These are phyloP conservation scores for Nitzschia putrida DNA, from an alignment of 108 stramenopile species.

Conservation along the genomic window DNA sequence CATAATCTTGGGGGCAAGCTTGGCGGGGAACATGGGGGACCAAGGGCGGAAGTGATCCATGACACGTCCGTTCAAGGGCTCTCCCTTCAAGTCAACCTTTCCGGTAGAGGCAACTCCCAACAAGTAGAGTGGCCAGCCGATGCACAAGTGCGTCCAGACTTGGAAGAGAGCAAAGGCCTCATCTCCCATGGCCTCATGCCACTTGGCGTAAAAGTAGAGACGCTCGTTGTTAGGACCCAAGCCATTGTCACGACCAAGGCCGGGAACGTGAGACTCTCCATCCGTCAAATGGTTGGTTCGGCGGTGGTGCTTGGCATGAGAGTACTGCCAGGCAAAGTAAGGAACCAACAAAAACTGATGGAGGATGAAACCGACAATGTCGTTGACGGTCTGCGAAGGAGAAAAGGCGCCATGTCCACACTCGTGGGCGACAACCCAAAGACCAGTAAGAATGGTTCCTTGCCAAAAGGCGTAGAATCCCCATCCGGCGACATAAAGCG, in stretches of 20 bases:
- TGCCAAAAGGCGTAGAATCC: constrained; percentile 93
- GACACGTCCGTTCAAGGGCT: constrained; percentile 63
- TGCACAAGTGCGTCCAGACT: constrained; percentile 82
- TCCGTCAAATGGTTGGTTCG: constrained; percentile 95
- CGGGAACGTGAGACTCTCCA: constrained; percentile 92
- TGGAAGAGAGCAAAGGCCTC: constrained; percentile 89
- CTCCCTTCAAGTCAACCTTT: constrained; percentile 69
- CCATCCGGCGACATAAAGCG: constrained; percentile 82
- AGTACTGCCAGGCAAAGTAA: constrained; percentile 98
- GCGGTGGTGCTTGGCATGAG: constrained; percentile 98
- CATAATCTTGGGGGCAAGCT: constrained; percentile 78
- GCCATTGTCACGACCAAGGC: constrained; percentile 73
- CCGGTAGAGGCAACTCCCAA: constrained; percentile 85
- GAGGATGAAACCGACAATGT: constrained; percentile 91
- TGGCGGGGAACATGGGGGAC: constrained; percentile 89
- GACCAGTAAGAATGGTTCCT: constrained; percentile 96
- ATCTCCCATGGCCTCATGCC: constrained; percentile 89
- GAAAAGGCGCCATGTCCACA: constrained; percentile 99
- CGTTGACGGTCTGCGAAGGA: constrained; percentile 89
- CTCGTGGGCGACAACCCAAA: constrained; percentile 99
- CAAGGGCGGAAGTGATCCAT: constrained; percentile 83
- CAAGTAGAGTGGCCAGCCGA: constrained; percentile 91
- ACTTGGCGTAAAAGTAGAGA: constrained; percentile 65
- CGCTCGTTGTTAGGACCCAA: constrained; percentile 65
- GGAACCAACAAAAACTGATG: constrained; percentile 97